These are phyloP conservation scores for Filosporella fistucella DNA, from an alignment of 495 filamentous ascomycete species.

Conservation along the genomic window DNA sequence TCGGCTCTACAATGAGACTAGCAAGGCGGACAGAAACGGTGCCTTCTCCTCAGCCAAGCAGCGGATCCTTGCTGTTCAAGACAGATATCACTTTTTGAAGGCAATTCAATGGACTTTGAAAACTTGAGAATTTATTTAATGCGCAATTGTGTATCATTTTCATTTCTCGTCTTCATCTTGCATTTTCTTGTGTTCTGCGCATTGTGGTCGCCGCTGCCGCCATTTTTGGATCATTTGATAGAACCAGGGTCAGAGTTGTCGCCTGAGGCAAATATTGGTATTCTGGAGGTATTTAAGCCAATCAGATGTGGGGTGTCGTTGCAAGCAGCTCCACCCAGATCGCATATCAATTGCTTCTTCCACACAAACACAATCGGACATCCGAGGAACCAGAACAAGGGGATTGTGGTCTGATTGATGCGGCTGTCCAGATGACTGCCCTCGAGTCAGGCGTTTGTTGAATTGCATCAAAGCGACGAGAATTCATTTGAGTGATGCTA, in stretches of 20 bases:
- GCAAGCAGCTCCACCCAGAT: background rate
- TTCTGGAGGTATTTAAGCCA: background rate
- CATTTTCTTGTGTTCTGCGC: background rate
- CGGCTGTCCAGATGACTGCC: no score
- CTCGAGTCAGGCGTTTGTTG: no score
- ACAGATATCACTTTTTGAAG: background rate
- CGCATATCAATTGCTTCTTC: background rate
- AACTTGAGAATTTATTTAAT: background rate
- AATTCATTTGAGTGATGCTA: no score
- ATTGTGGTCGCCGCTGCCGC: background rate
- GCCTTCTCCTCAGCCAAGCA: slow-evolving; percentile 1
- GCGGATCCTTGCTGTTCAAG: background rate
- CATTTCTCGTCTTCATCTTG: background rate
- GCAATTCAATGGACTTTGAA: background rate
- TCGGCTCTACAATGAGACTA: background rate
- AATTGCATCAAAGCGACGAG: no score
- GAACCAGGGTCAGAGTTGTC: background rate
- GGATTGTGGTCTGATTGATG: no score
- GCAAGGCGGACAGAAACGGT: background rate
- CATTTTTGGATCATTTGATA: background rate
- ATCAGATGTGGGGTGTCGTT: slow-evolving; percentile 8
- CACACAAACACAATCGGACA: no score
- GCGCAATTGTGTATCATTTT: background rate
- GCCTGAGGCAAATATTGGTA: background rate
- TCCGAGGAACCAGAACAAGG: no score